Conservation (phyloP, 345 rosid species). For the Eutrema japonicum region DNA sequence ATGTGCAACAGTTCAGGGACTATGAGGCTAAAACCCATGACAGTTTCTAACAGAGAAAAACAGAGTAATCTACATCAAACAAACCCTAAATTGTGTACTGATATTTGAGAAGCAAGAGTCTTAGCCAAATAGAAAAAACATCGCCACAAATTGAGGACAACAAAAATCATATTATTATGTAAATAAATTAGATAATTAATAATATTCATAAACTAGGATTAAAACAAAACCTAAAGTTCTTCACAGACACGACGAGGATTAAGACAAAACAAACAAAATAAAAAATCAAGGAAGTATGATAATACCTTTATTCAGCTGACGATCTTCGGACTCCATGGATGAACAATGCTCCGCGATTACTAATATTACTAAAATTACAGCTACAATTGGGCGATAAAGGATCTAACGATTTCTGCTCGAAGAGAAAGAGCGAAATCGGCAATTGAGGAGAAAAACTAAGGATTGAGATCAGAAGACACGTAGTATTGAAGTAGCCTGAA, state of each 20-base stretch:
- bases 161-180: neutral
- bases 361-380: constrained; percentile 7
- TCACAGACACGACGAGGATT: neutral
- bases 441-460: constrained; percentile 81
- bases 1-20: constrained; percentile 12
- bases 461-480: constrained; percentile 64
- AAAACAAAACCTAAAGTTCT: neutral
- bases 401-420: constrained; percentile 52
- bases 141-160: neutral
- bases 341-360: constrained; percentile 35
- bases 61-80: neutral
- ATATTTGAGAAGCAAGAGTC: neutral
- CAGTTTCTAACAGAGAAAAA: neutral
- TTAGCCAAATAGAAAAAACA: neutral
- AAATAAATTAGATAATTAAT: neutral
- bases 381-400: constrained; percentile 43
- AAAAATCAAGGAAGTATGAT: neutral
- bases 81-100: neutral
- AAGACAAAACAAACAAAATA: neutral
- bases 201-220: neutral
- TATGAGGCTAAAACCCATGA: neutral
- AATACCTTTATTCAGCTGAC: constrained; percentile 69
- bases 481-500: constrained; percentile 56
- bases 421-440: constrained; percentile 55
- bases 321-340: constrained; percentile 73